phyloP scores from a whole-genome alignment of 169 alveolate genomes.

The Blepharisma undulans region DNA sequence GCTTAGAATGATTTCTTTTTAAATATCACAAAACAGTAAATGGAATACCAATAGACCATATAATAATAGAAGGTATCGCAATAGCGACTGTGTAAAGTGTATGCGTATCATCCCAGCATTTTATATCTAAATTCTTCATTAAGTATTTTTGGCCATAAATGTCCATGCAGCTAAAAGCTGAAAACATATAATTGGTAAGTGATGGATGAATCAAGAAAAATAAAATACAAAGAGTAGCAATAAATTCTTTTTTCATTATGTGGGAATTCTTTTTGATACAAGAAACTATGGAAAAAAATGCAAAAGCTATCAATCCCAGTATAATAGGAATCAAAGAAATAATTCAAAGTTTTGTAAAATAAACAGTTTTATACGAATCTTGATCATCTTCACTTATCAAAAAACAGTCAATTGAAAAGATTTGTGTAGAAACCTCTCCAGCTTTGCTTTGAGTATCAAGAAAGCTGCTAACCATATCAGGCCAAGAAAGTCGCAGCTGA shows the following conservation, averaged over 20 bases:
- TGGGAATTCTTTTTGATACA: not conserved
- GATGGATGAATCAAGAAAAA: constrained; percentile 48
- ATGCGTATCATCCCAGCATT: constrained; percentile 30
- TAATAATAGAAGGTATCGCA: constrained; percentile 24
- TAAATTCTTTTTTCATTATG: not conserved
- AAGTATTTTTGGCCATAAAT: not conserved
- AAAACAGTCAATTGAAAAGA: constrained; percentile 53
- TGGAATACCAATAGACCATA: constrained; percentile 44
- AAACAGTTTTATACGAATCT: not conserved
- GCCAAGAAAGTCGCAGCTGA: not conserved
- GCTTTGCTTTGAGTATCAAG: not conserved
- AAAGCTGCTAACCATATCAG: not conserved
- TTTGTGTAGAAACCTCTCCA: constrained; percentile 24
- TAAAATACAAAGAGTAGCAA: constrained; percentile 27
- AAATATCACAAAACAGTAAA: not conserved
- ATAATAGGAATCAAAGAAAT: not conserved
- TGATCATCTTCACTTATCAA: not conserved
- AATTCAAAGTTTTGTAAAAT: not conserved
- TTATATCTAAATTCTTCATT: constrained; percentile 6
- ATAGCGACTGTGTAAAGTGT: not conserved
- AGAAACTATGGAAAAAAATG: not conserved
- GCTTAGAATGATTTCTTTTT: constrained; percentile 9
- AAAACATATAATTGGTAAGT: constrained; percentile 31
- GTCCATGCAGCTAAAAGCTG: constrained; percentile 16
- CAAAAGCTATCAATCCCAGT: not conserved